A percentile compares a stretch with the other conserved stretches of the same genome.
Conservation (phyloP, 768 basidiomycete species). For the Roridomyces roridus region DNA sequence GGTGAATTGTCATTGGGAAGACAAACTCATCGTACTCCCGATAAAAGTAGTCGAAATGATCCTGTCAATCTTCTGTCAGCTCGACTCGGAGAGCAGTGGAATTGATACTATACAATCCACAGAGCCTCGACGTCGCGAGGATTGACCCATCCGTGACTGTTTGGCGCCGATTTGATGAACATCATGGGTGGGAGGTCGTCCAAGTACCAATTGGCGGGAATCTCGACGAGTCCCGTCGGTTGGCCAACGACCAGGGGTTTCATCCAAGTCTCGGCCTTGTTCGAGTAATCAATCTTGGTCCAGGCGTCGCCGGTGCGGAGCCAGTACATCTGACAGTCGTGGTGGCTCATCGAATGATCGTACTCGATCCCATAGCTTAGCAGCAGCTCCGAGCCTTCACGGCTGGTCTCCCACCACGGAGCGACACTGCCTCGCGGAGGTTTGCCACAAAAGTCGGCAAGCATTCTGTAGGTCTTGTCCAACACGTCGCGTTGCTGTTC, state of each 20-base stretch:
- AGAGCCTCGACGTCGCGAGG: conserved; percentile 68
- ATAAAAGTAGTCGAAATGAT: conserved; percentile 14
- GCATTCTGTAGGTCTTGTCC: conserved; percentile 65
- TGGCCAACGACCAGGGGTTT: conserved; percentile 70
- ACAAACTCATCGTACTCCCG: conserved; percentile 70
- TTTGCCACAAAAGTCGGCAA: conserved; percentile 67
- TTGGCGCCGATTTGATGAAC: conserved; percentile 72
- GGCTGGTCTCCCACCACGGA: conserved; percentile 83
- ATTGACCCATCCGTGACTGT: conserved; percentile 79
- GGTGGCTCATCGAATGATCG: conserved; percentile 47
- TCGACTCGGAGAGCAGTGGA: not conserved
- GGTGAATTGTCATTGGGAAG: conserved; percentile 82
- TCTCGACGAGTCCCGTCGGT: conserved; percentile 61
- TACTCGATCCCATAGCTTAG: conserved; percentile 80
- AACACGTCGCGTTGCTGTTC: conserved; percentile 77
- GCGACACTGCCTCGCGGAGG: conserved; percentile 66
- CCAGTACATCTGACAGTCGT: conserved; percentile 68
- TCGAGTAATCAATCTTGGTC: conserved; percentile 73
- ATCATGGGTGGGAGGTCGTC: conserved; percentile 82
- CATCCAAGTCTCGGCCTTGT: conserved; percentile 73
- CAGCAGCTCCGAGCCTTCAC: conserved; percentile 66
- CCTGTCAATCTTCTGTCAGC: not conserved
- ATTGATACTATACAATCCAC: conserved; percentile 58
- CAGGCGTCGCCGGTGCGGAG: conserved; percentile 71
- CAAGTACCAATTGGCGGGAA: conserved; percentile 79